phyloP scores from a whole-genome alignment of 2,329 filamentous ascomycete species.

The Exophiala lecanii-corni region DNA sequence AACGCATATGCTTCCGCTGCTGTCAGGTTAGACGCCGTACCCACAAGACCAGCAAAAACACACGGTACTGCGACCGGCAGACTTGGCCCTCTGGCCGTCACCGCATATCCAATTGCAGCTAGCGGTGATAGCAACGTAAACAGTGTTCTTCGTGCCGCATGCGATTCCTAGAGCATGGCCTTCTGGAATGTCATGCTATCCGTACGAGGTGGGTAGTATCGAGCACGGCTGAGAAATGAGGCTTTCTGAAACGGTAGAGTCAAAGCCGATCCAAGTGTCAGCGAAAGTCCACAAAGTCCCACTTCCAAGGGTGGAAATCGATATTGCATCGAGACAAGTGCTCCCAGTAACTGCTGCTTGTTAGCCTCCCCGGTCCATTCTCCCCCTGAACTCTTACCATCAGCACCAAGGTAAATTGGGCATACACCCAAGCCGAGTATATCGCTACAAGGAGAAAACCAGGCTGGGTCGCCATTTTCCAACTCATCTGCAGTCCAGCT shows the following conservation, averaged over 20 bases:
- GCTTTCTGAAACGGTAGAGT: constrained; percentile 72
- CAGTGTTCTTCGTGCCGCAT: constrained; percentile 62
- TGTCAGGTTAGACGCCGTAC: constrained; percentile 67
- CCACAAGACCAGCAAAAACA: constrained; percentile 61
- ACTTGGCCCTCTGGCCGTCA: constrained; percentile 60
- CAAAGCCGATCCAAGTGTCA: constrained; percentile 64
- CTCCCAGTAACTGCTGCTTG: constrained; percentile 55
- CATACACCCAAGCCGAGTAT: constrained; percentile 76
- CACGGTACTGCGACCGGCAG: constrained; percentile 61
- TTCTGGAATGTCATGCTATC: constrained; percentile 64
- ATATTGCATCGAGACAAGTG: constrained; percentile 66
- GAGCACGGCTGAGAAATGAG: constrained; percentile 61
- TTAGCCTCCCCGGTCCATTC: constrained; percentile 1
- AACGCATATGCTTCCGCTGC: constrained; percentile 72
- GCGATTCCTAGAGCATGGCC: constrained; percentile 65
- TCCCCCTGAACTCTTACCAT: constrained; percentile 45
- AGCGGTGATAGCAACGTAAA: constrained; percentile 66
- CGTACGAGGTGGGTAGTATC: constrained; percentile 54
- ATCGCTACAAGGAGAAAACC: constrained; percentile 67
- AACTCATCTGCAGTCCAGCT: constrained; percentile 62
- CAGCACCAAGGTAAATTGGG: constrained; percentile 68
- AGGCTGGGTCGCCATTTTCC: constrained; percentile 68
- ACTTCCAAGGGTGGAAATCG: constrained; percentile 59
- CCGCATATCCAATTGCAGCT: constrained; percentile 62
- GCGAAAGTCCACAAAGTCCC: constrained; percentile 60